Evolutionary conservation across 2,329 filamentous ascomycete genomes (phyloP).

Genomic region (Cladosporium sphaerospermum): DNA sequence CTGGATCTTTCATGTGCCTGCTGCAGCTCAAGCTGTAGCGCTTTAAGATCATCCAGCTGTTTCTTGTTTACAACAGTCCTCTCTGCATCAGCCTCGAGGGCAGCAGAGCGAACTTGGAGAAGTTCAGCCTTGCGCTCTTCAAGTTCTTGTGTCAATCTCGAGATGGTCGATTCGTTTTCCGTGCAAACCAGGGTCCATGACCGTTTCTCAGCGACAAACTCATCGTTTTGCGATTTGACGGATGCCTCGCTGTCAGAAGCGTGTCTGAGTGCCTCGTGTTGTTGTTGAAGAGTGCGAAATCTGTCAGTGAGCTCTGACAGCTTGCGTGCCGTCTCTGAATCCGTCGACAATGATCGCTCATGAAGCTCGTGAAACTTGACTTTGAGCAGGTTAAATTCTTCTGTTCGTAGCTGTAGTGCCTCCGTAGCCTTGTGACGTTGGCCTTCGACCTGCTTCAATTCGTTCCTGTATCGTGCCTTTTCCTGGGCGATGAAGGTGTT

Average conservation of each 20-base stretch:
- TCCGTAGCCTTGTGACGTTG: not conserved
- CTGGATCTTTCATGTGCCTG: not conserved
- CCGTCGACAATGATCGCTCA: not conserved
- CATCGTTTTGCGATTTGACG: not conserved
- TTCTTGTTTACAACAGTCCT: not conserved
- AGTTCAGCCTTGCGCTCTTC: not conserved
- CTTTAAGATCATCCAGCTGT: not conserved
- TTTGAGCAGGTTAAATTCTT: not conserved
- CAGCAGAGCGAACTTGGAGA: not conserved
- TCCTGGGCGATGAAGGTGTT: slow-evolving; percentile 2
- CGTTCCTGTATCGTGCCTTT: slow-evolving; percentile 1
- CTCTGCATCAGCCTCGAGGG: not conserved
- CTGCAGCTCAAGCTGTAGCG: not conserved
- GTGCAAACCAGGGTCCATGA: not conserved
- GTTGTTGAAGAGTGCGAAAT: not conserved
- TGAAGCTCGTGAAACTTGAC: not conserved
- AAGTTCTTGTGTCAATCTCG: not conserved
- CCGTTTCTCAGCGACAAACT: not conserved
- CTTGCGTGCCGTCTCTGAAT: not conserved
- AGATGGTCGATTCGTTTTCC: not conserved
- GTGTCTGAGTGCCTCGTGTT: not conserved
- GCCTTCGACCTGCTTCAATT: not conserved
- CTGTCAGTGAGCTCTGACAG: not conserved
- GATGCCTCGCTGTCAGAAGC: not conserved
- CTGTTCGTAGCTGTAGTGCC: not conserved